A percentile compares a stretch with the other conserved stretches of the same genome.
Conservation (phyloP, 108 stramenopile species). For the Pseudonitzschia delicatissima region DNA sequence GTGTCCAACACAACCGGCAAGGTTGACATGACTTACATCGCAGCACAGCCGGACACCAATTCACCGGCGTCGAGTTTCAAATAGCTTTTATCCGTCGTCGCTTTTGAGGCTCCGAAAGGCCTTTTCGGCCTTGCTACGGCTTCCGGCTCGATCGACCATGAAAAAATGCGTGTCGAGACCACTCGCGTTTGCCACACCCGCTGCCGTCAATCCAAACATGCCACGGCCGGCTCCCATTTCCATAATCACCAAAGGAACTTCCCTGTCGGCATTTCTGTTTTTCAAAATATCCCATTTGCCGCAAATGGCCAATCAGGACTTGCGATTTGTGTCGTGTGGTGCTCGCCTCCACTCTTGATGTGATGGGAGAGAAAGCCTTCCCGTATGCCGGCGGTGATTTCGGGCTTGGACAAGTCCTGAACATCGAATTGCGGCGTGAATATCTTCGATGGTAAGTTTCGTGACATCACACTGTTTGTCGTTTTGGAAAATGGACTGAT, state of each 20-base stretch:
- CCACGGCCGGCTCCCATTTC: conserved; percentile 89
- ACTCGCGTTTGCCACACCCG: conserved; percentile 45
- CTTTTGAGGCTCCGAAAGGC: conserved; percentile 42
- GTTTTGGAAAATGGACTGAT: conserved; percentile 46
- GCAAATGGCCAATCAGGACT: conserved; percentile 75
- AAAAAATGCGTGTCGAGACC: conserved; percentile 39
- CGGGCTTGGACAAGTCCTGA: conserved; percentile 49
- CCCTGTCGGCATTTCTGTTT: neutral
- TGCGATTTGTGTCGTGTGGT: conserved; percentile 70
- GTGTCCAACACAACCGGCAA: conserved; percentile 37
- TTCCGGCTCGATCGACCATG: conserved; percentile 74
- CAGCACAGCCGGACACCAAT: conserved; percentile 63
- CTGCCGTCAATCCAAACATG: conserved; percentile 69
- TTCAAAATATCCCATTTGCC: conserved; percentile 17
- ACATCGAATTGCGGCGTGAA: conserved; percentile 54
- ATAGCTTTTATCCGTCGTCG: conserved; percentile 24
- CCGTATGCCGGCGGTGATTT: conserved; percentile 42
- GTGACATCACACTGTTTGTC: conserved; percentile 3
- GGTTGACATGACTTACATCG: conserved; percentile 76
- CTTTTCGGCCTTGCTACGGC: conserved; percentile 81
- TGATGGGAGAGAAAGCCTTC: conserved; percentile 36
- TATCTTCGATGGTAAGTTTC: conserved; percentile 37
- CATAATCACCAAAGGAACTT: conserved; percentile 28
- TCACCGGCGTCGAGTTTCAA: conserved; percentile 40
- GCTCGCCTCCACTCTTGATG: conserved; percentile 66